A percentile compares a stretch with the other conserved stretches of the same genome.
These are phyloP conservation scores for Fonsecaea monophora DNA, from an alignment of 2,329 filamentous ascomycete species.

Conservation along the genomic window DNA sequence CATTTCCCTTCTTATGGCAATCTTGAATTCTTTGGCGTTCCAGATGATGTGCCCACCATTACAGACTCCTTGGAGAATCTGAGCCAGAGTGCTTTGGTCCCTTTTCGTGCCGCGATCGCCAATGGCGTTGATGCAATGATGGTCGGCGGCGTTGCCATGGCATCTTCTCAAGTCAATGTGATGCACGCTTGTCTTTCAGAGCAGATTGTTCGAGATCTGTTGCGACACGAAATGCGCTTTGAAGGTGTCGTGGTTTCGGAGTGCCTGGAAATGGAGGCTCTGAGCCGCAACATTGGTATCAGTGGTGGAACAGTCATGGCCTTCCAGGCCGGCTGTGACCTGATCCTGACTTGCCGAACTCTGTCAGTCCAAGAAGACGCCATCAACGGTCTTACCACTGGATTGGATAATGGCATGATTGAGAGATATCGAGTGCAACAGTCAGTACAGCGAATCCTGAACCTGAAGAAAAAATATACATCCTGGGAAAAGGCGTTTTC, in stretches of 20 bases:
- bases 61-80: slow-evolving; percentile 93
- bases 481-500: slow-evolving; percentile 92
- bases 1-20: slow-evolving; percentile 98
- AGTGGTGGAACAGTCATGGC: slow-evolving; percentile 97
- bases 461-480: slow-evolving; percentile 83
- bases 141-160: slow-evolving; percentile 91
- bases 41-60: slow-evolving; percentile 90
- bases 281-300: slow-evolving; percentile 95
- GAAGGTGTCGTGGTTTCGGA: slow-evolving; percentile 93
- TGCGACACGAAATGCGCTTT: slow-evolving; percentile 88
- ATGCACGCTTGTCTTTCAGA: slow-evolving; percentile 94
- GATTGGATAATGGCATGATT: slow-evolving; percentile 89
- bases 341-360: slow-evolving; percentile 85
- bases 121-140: slow-evolving; percentile 93
- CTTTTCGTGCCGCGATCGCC: slow-evolving; percentile 87
- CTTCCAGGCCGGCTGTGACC: slow-evolving; percentile 91
- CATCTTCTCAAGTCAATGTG: slow-evolving; percentile 88
- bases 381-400: slow-evolving; percentile 85
- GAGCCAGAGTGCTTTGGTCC: slow-evolving; percentile 87
- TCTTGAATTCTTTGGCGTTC: slow-evolving; percentile 88
- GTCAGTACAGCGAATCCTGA: slow-evolving; percentile 78
- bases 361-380: slow-evolving; percentile 90
- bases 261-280: slow-evolving; percentile 93
- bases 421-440: slow-evolving; percentile 78
- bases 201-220: slow-evolving; percentile 87